phyloP scores from a whole-genome alignment of 1,284 basidiomycete genomes.

The Sphagnurus paluster region DNA sequence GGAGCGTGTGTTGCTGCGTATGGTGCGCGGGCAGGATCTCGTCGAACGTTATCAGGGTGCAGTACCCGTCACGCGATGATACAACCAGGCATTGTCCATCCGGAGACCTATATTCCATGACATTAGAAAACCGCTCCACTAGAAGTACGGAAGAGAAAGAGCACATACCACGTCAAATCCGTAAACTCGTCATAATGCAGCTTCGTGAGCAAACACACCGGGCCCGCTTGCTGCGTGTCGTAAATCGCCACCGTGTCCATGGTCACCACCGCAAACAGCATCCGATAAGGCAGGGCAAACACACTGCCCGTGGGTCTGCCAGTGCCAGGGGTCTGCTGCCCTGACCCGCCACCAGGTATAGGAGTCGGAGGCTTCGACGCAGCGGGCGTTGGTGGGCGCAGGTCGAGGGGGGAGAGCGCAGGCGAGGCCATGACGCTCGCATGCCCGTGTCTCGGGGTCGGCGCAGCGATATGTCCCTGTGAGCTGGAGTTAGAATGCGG shows the following conservation, averaged over 20 bases:
- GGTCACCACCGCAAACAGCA: slow-evolving; percentile 95
- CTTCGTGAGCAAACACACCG: slow-evolving; percentile 91
- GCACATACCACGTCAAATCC: slow-evolving; percentile 90
- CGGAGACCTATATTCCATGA: slow-evolving; percentile 81
- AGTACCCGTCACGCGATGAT: slow-evolving; percentile 95
- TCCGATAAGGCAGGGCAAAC: slow-evolving; percentile 90
- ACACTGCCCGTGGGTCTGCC: slow-evolving; percentile 51
- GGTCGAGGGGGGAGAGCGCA: slow-evolving; percentile 56
- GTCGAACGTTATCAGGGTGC: slow-evolving; percentile 89
- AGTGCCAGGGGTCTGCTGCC: slow-evolving; percentile 21
- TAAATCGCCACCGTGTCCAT: slow-evolving; percentile 96
- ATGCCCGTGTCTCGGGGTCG: slow-evolving; percentile 33
- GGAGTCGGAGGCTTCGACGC: slow-evolving; percentile 59
- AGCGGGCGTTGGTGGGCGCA: slow-evolving; percentile 56
- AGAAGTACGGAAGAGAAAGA: neutral
- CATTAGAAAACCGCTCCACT: neutral
- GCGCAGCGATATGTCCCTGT: slow-evolving; percentile 34
- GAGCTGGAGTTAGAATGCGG: too few species aligned
- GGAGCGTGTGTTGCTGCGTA: slow-evolving; percentile 85
- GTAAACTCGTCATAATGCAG: slow-evolving; percentile 98
- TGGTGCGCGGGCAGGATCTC: slow-evolving; percentile 87
- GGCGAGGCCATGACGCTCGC: slow-evolving; percentile 49
- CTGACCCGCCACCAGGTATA: too few species aligned
- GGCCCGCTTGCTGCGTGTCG: slow-evolving; percentile 95
- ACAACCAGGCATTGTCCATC: slow-evolving; percentile 94